Conservation (phyloP, 2,329 filamentous ascomycete genomes). For the Fonsecaea erecta region DNA sequence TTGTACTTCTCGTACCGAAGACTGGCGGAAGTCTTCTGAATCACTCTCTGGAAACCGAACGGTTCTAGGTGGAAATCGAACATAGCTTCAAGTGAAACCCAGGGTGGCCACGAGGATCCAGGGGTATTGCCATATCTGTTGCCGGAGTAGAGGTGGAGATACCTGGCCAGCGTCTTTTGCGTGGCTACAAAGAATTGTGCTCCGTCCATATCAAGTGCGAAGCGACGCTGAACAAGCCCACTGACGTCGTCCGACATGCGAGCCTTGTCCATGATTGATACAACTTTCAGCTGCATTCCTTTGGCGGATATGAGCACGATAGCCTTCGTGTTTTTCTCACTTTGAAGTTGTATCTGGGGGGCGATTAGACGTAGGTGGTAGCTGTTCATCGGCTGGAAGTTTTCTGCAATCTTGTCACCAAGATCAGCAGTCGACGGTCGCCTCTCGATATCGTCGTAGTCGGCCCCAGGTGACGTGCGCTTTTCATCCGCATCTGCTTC, state of each 20-base stretch:
- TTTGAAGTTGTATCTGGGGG: constrained; percentile 96
- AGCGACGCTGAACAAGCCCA: constrained; percentile 90
- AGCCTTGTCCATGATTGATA: constrained; percentile 97
- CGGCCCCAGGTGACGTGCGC: constrained; percentile 36
- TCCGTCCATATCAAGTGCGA: constrained; percentile 94
- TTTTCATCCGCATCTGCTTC: constrained; percentile 52
- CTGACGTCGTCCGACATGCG: constrained; percentile 90
- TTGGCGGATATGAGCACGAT: constrained; percentile 97
- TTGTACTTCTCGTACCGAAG: constrained; percentile 98
- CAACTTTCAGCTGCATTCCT: constrained; percentile 95
- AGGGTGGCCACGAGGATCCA: constrained; percentile 92
- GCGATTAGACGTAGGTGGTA: constrained; percentile 95
- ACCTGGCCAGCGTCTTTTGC: constrained; percentile 84
- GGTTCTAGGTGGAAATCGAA: constrained; percentile 93
- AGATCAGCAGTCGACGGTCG: constrained; percentile 54
- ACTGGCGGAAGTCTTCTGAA: constrained; percentile 94
- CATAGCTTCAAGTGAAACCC: constrained; percentile 98
- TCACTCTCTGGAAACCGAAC: constrained; percentile 96
- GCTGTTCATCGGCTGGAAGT: constrained; percentile 88
- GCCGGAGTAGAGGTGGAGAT: constrained; percentile 90
- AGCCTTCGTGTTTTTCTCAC: constrained; percentile 95
- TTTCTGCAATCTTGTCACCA: constrained; percentile 77
- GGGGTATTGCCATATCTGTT: constrained; percentile 86
- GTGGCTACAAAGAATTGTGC: constrained; percentile 98
- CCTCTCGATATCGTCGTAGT: constrained; percentile 45